Evolutionary conservation across 768 basidiomycete genomes (phyloP), one percentile per base, ranked within the genome.

Genomic region (Phanerodontia chrysosporium): DNA sequence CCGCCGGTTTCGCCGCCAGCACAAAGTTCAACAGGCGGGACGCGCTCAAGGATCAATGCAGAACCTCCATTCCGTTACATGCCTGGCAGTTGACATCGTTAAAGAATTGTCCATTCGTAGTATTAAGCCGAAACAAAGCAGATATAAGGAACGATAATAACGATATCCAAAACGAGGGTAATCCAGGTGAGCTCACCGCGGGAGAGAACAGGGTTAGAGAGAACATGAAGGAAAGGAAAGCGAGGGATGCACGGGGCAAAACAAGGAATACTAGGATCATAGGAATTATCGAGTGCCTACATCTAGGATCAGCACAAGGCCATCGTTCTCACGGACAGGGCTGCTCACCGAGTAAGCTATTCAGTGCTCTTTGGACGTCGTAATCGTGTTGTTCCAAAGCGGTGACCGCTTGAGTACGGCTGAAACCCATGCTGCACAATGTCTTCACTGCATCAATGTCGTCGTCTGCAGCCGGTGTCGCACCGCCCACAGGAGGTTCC

Each of bases 401-500:
- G 13, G 80, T 80, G 7, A 98, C 83, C 0, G 92, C 91, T 69
- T 95, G 86, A 16, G 76, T 72, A 44, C 95, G 83, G 61, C 82
- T 86, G 77, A 98, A 98, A 25, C 96, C 96, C 95, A 98, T 97
- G 21, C 80, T 82, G 49, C 85, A 85, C 42, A 98, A 76, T 68
- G 89, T 86, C 67, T 86, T 90, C 22, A 95, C 89, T 1, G 86
- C 75, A 61, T 86, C 85, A 13, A 86, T 84, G 58, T 94, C 90
- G 62, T 89, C 89, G 28, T 85, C 86, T 13, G 78, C 76, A 13
- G 80, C 80, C 1, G 87, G 83, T 1, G 85, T 81, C 44, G 10
- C 36, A 24, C 51, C 51, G 24, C 29, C 49, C 18, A 1, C 30
- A 24, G 51, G 36, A 10, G 64, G 61, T 60, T 83, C 81, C 27